Conservation (phyloP, 2,329 filamentous ascomycete genomes). For the Calonectria pteridis region DNA sequence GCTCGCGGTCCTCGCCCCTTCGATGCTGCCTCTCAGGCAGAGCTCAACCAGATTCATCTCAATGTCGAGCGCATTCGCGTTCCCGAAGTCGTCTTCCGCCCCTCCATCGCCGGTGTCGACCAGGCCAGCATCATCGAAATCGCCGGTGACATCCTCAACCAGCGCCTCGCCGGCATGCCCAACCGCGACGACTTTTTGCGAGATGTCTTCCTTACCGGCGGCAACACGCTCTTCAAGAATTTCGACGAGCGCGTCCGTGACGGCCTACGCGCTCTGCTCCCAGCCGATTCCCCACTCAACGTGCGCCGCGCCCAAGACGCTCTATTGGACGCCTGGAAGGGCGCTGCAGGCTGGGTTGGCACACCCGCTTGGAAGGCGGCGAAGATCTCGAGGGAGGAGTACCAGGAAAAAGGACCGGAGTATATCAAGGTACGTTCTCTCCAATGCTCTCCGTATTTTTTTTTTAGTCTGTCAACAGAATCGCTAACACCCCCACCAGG, state of each 20-base stretch:
- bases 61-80: slow-evolving; percentile 97
- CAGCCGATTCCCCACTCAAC: slow-evolving; percentile 73
- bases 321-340: slow-evolving; percentile 91
- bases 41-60: slow-evolving; percentile 90
- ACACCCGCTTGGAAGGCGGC: slow-evolving; percentile 70
- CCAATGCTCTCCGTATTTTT: background rate
- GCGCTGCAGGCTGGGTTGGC: slow-evolving; percentile 87
- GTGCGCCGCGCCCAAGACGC: slow-evolving; percentile 82
- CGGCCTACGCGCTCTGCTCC: slow-evolving; percentile 80
- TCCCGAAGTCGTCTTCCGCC: slow-evolving; percentile 93
- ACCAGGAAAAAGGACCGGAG: slow-evolving; percentile 90
- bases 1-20: slow-evolving; percentile 89
- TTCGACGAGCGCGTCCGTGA: slow-evolving; percentile 85
- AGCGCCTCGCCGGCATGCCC: slow-evolving; percentile 74
- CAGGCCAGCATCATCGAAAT: slow-evolving; percentile 96
- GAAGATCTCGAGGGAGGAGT: slow-evolving; percentile 84
- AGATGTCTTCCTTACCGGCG: slow-evolving; percentile 95
- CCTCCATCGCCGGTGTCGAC: slow-evolving; percentile 90
- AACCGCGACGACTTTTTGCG: slow-evolving; percentile 78
- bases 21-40: slow-evolving; percentile 80
- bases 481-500: slow-evolving; percentile 55
- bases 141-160: slow-evolving; percentile 87
- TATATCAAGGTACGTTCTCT: slow-evolving; percentile 81
- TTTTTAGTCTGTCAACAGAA: background rate
- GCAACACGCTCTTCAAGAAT: slow-evolving; percentile 85